A percentile compares a stretch with the other conserved stretches of the same genome.
These are phyloP conservation scores for Pseudonectria buxi DNA, from an alignment of 2,329 filamentous ascomycete genomes.

Conservation along the genomic window DNA sequence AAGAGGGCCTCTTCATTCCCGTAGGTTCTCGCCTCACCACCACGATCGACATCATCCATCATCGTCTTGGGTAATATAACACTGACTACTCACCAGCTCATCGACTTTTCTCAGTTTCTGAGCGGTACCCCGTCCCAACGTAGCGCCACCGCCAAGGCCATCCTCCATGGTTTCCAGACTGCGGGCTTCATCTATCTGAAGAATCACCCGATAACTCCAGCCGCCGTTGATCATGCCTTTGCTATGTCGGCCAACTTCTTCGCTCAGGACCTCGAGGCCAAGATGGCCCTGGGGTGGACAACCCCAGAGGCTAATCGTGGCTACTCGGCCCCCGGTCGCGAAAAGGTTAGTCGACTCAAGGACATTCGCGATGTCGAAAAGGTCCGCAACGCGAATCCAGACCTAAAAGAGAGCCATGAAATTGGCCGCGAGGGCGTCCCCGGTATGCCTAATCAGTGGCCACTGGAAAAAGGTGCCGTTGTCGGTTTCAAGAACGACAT, in stretches of 20 bases:
- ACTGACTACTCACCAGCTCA: constrained; percentile 14
- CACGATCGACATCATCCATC: not conserved
- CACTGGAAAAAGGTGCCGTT: constrained; percentile 30
- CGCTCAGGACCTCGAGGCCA: constrained; percentile 51
- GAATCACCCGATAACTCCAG: constrained; percentile 63
- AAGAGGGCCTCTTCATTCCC: constrained; percentile 48
- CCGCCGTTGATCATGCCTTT: constrained; percentile 57
- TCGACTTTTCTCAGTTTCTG: constrained; percentile 66
- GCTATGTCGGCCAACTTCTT: constrained; percentile 66
- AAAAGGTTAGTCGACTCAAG: constrained; percentile 58
- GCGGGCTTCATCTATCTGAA: constrained; percentile 87
- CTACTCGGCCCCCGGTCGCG: constrained; percentile 62
- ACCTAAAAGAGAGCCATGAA: constrained; percentile 60
- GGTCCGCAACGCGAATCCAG: constrained; percentile 51
- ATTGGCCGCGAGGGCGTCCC: constrained; percentile 55
- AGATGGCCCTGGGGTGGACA: constrained; percentile 63
- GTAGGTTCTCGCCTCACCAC: constrained; percentile 27
- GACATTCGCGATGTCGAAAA: constrained; percentile 51
- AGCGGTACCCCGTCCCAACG: constrained; percentile 54
- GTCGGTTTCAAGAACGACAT: constrained; percentile 63
- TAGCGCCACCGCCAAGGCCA: constrained; percentile 58
- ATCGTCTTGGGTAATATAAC: not conserved
- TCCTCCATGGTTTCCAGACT: constrained; percentile 74
- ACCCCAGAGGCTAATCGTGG: constrained; percentile 67
- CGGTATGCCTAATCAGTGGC: constrained; percentile 73